Conservation (phyloP, 2,329 filamentous ascomycete species). For the Aureobasidium uvarum region DNA sequence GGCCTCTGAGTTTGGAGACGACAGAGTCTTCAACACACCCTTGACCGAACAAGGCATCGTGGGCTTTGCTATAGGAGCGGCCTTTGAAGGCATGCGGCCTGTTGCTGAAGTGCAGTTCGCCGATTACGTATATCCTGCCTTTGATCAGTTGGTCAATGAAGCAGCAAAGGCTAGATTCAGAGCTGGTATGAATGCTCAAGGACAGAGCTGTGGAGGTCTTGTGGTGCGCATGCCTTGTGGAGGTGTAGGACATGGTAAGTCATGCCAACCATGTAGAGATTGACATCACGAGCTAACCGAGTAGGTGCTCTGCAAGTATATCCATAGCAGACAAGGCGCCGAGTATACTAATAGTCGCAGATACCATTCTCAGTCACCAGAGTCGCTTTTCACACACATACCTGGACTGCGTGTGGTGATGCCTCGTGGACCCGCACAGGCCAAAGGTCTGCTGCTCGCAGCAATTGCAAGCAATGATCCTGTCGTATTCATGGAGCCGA, state of each 20-base stretch:
- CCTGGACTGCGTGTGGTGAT: slow-evolving; percentile 83
- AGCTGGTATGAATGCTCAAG: slow-evolving; percentile 52
- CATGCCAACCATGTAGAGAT: slow-evolving; percentile 48
- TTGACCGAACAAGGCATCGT: slow-evolving; percentile 91
- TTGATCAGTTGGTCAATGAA: slow-evolving; percentile 93
- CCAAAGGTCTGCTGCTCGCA: slow-evolving; percentile 79
- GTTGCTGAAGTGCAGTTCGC: slow-evolving; percentile 96
- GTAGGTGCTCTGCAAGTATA: slow-evolving; percentile 14
- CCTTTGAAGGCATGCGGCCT: slow-evolving; percentile 87
- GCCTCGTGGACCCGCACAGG: slow-evolving; percentile 80
- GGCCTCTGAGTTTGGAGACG: slow-evolving; percentile 78
- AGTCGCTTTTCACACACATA: slow-evolving; percentile 83
- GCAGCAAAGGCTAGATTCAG: slow-evolving; percentile 84
- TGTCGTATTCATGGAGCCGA: slow-evolving; percentile 90
- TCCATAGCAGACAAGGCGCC: neutral
- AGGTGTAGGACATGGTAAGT: slow-evolving; percentile 80
- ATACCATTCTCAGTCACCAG: slow-evolving; percentile 87
- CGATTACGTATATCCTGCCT: slow-evolving; percentile 89
- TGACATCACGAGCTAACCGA: neutral
- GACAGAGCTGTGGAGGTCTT: slow-evolving; percentile 63
- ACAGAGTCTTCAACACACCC: slow-evolving; percentile 95
- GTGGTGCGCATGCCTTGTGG: slow-evolving; percentile 90
- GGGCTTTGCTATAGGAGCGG: slow-evolving; percentile 87
- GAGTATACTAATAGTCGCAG: slow-evolving; percentile 34
- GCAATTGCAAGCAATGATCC: slow-evolving; percentile 79